phyloP scores from a whole-genome alignment of 2,329 filamentous ascomycete species.

The Ophiostoma fasciatum region DNA sequence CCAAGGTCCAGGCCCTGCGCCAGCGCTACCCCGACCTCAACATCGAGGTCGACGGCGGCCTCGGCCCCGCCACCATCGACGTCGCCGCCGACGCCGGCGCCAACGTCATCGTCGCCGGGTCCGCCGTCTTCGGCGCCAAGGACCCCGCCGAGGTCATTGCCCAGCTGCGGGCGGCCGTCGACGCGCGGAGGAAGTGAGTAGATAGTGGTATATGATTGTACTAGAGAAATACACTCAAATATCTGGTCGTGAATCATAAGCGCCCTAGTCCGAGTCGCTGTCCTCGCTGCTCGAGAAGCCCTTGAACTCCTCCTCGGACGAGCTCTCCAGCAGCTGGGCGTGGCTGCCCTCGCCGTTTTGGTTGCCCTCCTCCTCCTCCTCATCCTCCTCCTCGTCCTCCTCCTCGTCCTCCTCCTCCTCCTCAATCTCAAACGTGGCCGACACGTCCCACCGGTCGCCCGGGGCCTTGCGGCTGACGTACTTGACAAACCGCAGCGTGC shows the following conservation, averaged over 20 bases:
- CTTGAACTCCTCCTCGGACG: slow-evolving; percentile 41
- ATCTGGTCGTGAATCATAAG: too few relatives aligned
- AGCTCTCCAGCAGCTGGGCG: slow-evolving; percentile 22
- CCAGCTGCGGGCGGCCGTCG: slow-evolving; percentile 65
- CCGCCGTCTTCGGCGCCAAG: slow-evolving; percentile 84
- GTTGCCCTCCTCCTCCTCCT: slow-evolving; percentile 25
- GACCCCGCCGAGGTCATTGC: slow-evolving; percentile 78
- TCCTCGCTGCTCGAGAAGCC: slow-evolving; percentile 35
- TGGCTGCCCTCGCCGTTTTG: slow-evolving; percentile 18
- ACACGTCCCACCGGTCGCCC: slow-evolving; percentile 88
- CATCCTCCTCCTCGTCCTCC: slow-evolving; percentile 30
- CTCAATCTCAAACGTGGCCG: slow-evolving; percentile 60
- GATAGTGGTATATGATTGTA: too few relatives aligned
- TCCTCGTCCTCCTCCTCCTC: slow-evolving; percentile 35
- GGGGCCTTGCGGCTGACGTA: slow-evolving; percentile 73
- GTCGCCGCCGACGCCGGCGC: slow-evolving; percentile 89
- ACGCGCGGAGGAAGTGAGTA: slow-evolving; percentile 34
- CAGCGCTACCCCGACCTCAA: slow-evolving; percentile 79
- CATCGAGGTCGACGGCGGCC: slow-evolving; percentile 87
- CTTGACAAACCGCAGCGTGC: slow-evolving; percentile 85
- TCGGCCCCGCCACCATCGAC: slow-evolving; percentile 80
- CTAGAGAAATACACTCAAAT: too few relatives aligned
- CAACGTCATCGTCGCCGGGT: slow-evolving; percentile 95
- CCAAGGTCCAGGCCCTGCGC: slow-evolving; percentile 78
- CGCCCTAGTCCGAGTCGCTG: slow-evolving; percentile 22